Evolutionary conservation across 345 rosid genomes (phyloP).

Genomic region (Noccaea caerulescens): DNA sequence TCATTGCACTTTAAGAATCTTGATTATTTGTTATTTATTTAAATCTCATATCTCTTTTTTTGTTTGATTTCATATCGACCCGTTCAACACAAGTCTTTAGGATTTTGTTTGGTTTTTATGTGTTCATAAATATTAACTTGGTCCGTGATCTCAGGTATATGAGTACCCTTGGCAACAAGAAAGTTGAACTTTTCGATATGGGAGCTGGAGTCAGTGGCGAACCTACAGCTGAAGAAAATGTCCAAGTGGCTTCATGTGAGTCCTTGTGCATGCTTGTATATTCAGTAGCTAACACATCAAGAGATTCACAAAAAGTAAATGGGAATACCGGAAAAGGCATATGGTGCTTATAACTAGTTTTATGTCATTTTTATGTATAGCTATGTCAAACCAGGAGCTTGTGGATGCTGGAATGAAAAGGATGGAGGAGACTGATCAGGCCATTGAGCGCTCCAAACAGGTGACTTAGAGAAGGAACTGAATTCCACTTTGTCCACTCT

Average conservation of each 20-base stretch:
- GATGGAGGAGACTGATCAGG: slow-evolving; percentile 99
- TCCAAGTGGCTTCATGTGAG: slow-evolving; percentile 88
- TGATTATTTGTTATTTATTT: neutral
- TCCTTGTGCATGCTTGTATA: slow-evolving; percentile 22
- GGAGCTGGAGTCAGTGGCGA: slow-evolving; percentile 89
- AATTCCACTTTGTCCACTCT: neutral
- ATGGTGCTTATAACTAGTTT: slow-evolving; percentile 7
- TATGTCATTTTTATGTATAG: slow-evolving; percentile 46
- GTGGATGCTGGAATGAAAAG: slow-evolving; percentile 73
- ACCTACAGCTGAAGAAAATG: slow-evolving; percentile 83
- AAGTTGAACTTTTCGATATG: slow-evolving; percentile 86
- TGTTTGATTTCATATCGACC: neutral
- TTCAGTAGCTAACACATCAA: slow-evolving; percentile 24
- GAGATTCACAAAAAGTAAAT: neutral
- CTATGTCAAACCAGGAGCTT: slow-evolving; percentile 95
- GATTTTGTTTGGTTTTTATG: slow-evolving; percentile 11
- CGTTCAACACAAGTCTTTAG: neutral
- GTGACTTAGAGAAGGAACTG: slow-evolving; percentile 40
- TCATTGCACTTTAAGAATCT: neutral
- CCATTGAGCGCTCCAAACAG: slow-evolving; percentile 90
- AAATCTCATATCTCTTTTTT: neutral
- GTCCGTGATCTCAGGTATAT: slow-evolving; percentile 58
- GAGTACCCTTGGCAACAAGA: slow-evolving; percentile 91
- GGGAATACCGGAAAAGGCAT: neutral
- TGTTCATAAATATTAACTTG: slow-evolving; percentile 30